phyloP scores from a whole-genome alignment of 495 filamentous ascomycete genomes.

The Hypoxylon subgilvum region DNA sequence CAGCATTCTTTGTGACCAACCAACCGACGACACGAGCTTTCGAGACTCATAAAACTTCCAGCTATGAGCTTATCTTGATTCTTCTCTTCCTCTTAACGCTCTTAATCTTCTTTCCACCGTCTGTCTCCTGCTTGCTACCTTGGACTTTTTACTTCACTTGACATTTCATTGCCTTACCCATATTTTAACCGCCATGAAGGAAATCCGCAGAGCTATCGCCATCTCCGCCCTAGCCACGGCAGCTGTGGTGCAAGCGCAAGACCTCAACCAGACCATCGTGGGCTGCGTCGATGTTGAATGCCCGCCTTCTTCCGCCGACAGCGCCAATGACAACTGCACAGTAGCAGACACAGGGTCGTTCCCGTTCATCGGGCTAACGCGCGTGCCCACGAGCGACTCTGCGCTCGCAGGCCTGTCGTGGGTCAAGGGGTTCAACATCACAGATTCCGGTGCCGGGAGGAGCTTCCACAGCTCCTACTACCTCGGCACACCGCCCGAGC shows the following conservation, averaged over 20 bases:
- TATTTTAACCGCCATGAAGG: not conserved
- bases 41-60: too few species aligned
- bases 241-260: slow-evolving; percentile 9
- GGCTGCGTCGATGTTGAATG: slow-evolving; percentile 34
- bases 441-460: not conserved
- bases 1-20: too few species aligned
- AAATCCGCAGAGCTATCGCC: slow-evolving; percentile 4
- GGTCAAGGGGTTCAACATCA: slow-evolving; percentile 30
- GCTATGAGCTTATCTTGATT: too few species aligned
- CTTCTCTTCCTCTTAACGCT: too few species aligned
- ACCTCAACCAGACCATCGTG: slow-evolving; percentile 36
- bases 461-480: slow-evolving; percentile 26
- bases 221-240: slow-evolving; percentile 5
- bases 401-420: slow-evolving; percentile 32
- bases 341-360: slow-evolving; percentile 31
- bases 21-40: too few species aligned
- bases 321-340: slow-evolving; percentile 28
- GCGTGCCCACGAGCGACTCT: slow-evolving; percentile 11
- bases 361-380: slow-evolving; percentile 23
- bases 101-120: too few species aligned
- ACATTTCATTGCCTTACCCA: not conserved
- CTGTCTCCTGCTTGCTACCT: not conserved
- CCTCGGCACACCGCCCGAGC: slow-evolving; percentile 23
- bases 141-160: not conserved
- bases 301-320: slow-evolving; percentile 15